Base-by-base conservation (phyloP, 768 basidiomycete species). In the Agrocybe praecox region DNA sequence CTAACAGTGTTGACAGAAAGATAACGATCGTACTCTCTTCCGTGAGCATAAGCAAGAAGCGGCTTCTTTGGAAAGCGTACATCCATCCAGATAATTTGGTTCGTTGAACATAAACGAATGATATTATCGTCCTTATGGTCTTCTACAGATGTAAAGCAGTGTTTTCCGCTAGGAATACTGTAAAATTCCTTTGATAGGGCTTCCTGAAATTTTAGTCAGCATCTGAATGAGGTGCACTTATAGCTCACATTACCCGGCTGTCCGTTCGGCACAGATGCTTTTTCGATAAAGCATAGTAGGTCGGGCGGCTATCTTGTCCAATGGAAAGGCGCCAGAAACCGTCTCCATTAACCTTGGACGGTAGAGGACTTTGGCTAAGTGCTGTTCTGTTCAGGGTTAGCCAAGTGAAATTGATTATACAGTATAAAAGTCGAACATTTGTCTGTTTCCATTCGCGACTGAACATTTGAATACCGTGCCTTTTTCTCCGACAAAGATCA, bases 71-170 rank as follows among this genome's bases (percentile, higher is more conserved):
- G 70, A 62, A 77, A 80, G 29, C 90, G 81, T 24, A 76, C 72
- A 64, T 94, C 91, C 24, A 92, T 67, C 90, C 91, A 93, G 14
- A 87, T 60, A 15, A 92, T 62, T 45, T 87, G 78, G 1, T 72
- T 74, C 1, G 89, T 92, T 1, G 89, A 84, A 26, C 78, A 80
- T 2, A 90, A 60, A 2, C 81, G 79, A 26, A 86, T 63, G 36
- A 86, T 67, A 45, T 80, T 65, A 56, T 83, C 77, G 6, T 69
- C 64, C 6, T 60, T 60, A 17, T 72, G 66, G 56, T 76, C 69
- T 59, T 86, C 84, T 33, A 87, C 70, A 22, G 79, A 83, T 0
- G 88, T 88, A 17, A 91, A 66, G 1, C 78, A 51, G 48, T 81
- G 75, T 23, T 68, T 66, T 2, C 70, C 59, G 29, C 58, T 67